Base-by-base conservation (phyloP, 108 stramenopile genomes). In the Pseudonitzschia delicatissima region DNA sequence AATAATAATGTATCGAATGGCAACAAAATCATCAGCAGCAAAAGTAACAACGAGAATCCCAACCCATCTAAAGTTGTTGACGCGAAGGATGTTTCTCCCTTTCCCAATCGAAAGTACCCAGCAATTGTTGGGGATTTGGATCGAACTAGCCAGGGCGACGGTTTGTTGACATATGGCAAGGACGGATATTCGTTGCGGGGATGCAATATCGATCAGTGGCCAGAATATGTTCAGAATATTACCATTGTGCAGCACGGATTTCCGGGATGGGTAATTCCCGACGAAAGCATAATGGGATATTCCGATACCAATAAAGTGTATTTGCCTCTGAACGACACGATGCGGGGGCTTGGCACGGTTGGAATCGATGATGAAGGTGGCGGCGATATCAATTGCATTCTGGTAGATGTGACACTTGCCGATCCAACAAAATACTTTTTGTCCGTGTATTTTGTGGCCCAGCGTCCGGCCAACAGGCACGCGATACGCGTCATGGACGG, bases 121-220 rank as follows among this genome's bases (percentile, higher is more conserved):
- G 77, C 72, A 32, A 32, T 65, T 35, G 20, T 9, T 17, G 18
- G 6, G 0, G 2, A 21, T 11, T 15, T 73, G 8, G 77, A 78
- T 33, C 28, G 48, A 35, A 34, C 15, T 0, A 62, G 58, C 23
- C 60, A 53, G 62, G 71, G 68, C 11, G 57, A 68, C 47, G 75
- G 69, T 13, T 33, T 75, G 20, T 49, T 33, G n/a, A 20, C 28
- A 1, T 48, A 76, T 50, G 79, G 79, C 0, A n/a, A 8, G 8
- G 68, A 76, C 45, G 79, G 79, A 6, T 76, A 62, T 50, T 6
- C 76, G 9, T 18, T 80, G n/a, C 49, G 71, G 33, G 79, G 79
- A 9, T 51, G 2, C 49, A 47, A 79, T 32, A 21, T 64, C 0
- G 32, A 25, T 7, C 34, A 61, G 25, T 44, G 73, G 6, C 77